phyloP scores from a whole-genome alignment of 2,329 filamentous ascomycete species.

The Atkinsonella hypoxylon region DNA sequence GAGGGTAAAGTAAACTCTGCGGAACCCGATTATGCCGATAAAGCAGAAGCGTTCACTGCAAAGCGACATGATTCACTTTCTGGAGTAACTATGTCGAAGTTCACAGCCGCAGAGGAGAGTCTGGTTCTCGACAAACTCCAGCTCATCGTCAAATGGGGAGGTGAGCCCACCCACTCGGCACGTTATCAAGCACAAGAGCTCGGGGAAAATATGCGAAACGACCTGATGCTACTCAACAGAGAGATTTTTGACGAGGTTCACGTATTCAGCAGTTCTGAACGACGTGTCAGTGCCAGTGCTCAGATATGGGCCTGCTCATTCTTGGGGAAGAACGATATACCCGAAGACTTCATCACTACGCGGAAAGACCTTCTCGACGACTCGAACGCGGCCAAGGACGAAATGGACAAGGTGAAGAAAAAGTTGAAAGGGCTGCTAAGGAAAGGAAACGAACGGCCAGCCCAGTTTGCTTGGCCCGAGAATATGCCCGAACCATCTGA shows the following conservation, averaged over 20 bases:
- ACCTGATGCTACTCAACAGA: conserved; percentile 82
- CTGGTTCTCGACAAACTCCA: conserved; percentile 92
- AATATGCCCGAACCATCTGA: conserved; percentile 91
- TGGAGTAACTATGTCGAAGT: conserved; percentile 83
- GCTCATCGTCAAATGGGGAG: conserved; percentile 97
- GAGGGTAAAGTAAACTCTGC: conserved; percentile 5
- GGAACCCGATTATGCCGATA: conserved; percentile 10
- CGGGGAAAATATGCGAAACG: conserved; percentile 90
- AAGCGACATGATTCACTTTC: conserved; percentile 74
- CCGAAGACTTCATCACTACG: conserved; percentile 76
- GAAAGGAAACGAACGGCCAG: conserved; percentile 83
- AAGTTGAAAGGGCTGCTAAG: conserved; percentile 88
- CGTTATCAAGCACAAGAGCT: conserved; percentile 93
- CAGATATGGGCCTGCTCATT: conserved; percentile 94
- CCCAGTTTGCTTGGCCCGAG: conserved; percentile 96
- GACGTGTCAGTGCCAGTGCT: conserved; percentile 86
- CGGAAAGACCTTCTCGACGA: conserved; percentile 93
- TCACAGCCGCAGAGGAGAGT: conserved; percentile 86
- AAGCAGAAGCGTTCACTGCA: conserved; percentile 22
- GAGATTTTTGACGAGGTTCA: conserved; percentile 86
- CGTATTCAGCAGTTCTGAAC: conserved; percentile 91
- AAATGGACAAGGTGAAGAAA: conserved; percentile 99
- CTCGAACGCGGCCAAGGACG: conserved; percentile 95
- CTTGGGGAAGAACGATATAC: conserved; percentile 72
- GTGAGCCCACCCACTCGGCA: conserved; percentile 93